phyloP scores from a whole-genome alignment of 345 rosid species.

The Capsella bursapastoris region DNA sequence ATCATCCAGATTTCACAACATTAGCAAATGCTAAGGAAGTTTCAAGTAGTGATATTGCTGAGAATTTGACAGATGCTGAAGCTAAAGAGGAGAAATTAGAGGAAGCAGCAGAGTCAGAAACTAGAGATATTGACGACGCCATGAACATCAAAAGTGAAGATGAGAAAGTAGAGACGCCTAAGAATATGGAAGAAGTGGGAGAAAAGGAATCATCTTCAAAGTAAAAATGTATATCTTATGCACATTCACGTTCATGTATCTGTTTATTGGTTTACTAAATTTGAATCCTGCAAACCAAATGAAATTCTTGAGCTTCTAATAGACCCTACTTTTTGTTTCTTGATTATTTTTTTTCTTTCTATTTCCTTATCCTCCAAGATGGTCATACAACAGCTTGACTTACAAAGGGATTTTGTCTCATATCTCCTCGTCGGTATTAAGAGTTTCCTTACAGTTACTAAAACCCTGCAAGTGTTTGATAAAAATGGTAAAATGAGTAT shows the following conservation, averaged over 20 bases:
- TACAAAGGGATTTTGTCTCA: too few species aligned
- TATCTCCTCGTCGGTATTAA: too few species aligned
- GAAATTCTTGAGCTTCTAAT: constrained; percentile 6
- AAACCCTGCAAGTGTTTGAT: too few species aligned
- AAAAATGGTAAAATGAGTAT: too few species aligned
- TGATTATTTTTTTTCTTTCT: not conserved
- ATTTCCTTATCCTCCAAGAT: not conserved
- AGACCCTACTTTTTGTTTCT: not conserved
- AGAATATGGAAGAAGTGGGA: constrained; percentile 19
- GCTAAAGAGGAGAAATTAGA: constrained; percentile 38
- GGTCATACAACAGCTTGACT: not conserved
- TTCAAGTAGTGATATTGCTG: constrained; percentile 26
- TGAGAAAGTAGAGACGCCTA: constrained; percentile 25
- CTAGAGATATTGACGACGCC: constrained; percentile 17
- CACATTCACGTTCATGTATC: constrained; percentile 27
- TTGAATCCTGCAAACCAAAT: constrained; percentile 2
- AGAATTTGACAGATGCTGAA: constrained; percentile 25
- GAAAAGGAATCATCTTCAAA: constrained; percentile 24
- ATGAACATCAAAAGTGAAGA: constrained; percentile 33
- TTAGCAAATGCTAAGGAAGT: constrained; percentile 28
- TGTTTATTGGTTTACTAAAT: not conserved
- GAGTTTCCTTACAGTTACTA: too few species aligned
- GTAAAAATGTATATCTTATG: constrained; percentile 9
- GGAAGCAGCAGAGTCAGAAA: constrained; percentile 38
- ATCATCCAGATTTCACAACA: constrained; percentile 38